These are phyloP conservation scores for Ophiocordyceps robertsii DNA, from an alignment of 2,329 filamentous ascomycete species.

Conservation along the genomic window DNA sequence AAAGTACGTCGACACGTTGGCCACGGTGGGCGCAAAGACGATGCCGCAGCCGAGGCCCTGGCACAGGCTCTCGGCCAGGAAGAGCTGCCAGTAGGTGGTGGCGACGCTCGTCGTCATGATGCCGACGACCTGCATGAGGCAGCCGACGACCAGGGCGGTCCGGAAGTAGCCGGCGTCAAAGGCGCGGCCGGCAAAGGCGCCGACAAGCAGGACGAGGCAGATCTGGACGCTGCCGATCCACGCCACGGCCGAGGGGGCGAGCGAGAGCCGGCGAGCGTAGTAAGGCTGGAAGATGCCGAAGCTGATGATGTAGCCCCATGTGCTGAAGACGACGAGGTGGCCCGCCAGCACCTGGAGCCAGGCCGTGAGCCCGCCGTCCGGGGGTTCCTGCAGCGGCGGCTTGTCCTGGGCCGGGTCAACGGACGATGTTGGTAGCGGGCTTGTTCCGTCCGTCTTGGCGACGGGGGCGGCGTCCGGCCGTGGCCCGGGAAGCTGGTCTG, in stretches of 20 bases:
- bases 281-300: slow-evolving; percentile 26
- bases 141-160: slow-evolving; percentile 17
- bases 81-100: slow-evolving; percentile 30
- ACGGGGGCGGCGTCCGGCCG: too few relatives aligned
- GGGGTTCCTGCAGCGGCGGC: slow-evolving; percentile 8
- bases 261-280: slow-evolving; percentile 19
- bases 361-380: slow-evolving; percentile 21
- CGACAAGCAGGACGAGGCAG: slow-evolving; percentile 26
- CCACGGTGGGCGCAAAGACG: slow-evolving; percentile 38
- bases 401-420: not conserved
- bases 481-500: too few relatives aligned
- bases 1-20: slow-evolving; percentile 49
- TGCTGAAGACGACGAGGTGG: slow-evolving; percentile 23
- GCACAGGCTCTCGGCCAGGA: slow-evolving; percentile 41
- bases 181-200: slow-evolving; percentile 25
- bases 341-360: slow-evolving; percentile 25
- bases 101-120: slow-evolving; percentile 30
- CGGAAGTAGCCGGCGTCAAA: slow-evolving; percentile 28
- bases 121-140: slow-evolving; percentile 29
- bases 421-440: too few relatives aligned
- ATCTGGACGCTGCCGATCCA: slow-evolving; percentile 36
- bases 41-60: slow-evolving; percentile 41
- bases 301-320: slow-evolving; percentile 25
- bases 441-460: too few relatives aligned
- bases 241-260: slow-evolving; percentile 23